A percentile compares a stretch with the other conserved stretches of the same genome.
These are phyloP conservation scores for Pythium scleroteichum DNA, from an alignment of 352 stramenopile species.

Conservation along the genomic window DNA sequence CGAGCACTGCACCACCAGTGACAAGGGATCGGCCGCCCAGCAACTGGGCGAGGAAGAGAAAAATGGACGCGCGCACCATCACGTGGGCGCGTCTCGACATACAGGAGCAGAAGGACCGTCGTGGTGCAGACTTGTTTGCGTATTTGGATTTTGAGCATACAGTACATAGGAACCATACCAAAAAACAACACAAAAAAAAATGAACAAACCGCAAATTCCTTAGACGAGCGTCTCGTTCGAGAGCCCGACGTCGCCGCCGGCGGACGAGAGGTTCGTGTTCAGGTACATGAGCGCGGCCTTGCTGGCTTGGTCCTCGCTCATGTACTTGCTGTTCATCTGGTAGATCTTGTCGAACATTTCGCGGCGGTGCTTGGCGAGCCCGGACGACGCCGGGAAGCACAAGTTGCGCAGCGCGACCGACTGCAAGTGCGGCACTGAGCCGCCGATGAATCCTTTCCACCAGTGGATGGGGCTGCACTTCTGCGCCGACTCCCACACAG, in stretches of 20 bases:
- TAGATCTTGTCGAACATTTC: constrained; percentile 64
- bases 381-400: constrained; percentile 56
- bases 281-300: constrained; percentile 74
- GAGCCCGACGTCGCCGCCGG: constrained; percentile 36
- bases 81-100: constrained; percentile 4
- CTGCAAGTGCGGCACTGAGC: constrained; percentile 68
- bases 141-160: constrained; percentile 29
- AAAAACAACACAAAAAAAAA: constrained; percentile 13
- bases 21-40: not conserved
- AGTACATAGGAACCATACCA: constrained; percentile 24
- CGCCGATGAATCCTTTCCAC: constrained; percentile 83
- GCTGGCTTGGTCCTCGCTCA: constrained; percentile 72
- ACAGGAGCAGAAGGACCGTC: not conserved
- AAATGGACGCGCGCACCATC: constrained; percentile 9
- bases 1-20: too few relatives aligned
- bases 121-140: constrained; percentile 17
- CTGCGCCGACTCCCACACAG: constrained; percentile 72
- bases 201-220: constrained; percentile 9
- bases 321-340: constrained; percentile 54
- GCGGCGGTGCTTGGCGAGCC: constrained; percentile 48
- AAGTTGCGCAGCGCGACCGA: constrained; percentile 59
- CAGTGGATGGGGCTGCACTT: constrained; percentile 73
- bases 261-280: constrained; percentile 57
- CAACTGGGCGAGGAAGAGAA: not conserved
- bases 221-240: constrained; percentile 54